Percentiles rank a stretch among this genome's conserved stretches.
Conservation (phyloP, 176 grass and related monocot genomes). For the Zea luxurians region DNA sequence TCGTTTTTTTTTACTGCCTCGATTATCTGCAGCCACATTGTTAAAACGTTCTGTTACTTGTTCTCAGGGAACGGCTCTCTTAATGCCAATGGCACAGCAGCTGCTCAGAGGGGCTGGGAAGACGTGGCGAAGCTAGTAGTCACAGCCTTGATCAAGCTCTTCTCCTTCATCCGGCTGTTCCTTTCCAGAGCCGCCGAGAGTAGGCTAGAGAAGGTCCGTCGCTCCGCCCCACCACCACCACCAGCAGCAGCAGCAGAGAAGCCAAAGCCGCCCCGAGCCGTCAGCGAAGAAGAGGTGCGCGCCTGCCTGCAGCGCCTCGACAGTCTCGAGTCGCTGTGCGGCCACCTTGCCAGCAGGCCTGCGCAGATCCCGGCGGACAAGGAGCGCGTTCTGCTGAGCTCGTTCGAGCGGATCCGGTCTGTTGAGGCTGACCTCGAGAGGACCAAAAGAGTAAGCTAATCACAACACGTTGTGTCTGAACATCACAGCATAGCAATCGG, state of each 20-base stretch:
- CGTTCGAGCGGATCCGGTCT: slow-evolving; percentile 85
- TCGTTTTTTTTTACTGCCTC: background rate
- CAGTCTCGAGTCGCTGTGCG: slow-evolving; percentile 64
- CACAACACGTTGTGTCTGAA: too few relatives aligned
- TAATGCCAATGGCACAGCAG: slow-evolving; percentile 28
- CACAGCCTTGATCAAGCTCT: slow-evolving; percentile 67
- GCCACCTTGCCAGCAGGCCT: slow-evolving; percentile 65
- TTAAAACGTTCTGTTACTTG: slow-evolving; percentile 12
- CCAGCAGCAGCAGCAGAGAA: slow-evolving; percentile 33
- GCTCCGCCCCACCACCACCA: slow-evolving; percentile 8
- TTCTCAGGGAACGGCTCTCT: slow-evolving; percentile 40
- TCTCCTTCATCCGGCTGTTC: slow-evolving; percentile 51
- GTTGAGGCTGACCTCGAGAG: slow-evolving; percentile 79
- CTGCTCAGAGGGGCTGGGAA: slow-evolving; percentile 37
- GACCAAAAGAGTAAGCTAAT: slow-evolving; percentile 68
- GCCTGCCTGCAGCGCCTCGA: slow-evolving; percentile 69
- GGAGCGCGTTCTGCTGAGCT: slow-evolving; percentile 59
- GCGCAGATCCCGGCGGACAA: slow-evolving; percentile 74
- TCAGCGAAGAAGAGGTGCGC: slow-evolving; percentile 39
- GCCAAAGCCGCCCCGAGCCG: background rate
- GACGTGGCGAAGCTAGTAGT: slow-evolving; percentile 47
- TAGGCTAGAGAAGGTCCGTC: slow-evolving; percentile 43
- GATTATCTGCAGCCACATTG: background rate
- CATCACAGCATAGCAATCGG: too few relatives aligned
- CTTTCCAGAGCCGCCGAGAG: slow-evolving; percentile 45